Conservation (phyloP, 2,329 filamentous ascomycete genomes). For the Hypoxylon rubiginosum region DNA sequence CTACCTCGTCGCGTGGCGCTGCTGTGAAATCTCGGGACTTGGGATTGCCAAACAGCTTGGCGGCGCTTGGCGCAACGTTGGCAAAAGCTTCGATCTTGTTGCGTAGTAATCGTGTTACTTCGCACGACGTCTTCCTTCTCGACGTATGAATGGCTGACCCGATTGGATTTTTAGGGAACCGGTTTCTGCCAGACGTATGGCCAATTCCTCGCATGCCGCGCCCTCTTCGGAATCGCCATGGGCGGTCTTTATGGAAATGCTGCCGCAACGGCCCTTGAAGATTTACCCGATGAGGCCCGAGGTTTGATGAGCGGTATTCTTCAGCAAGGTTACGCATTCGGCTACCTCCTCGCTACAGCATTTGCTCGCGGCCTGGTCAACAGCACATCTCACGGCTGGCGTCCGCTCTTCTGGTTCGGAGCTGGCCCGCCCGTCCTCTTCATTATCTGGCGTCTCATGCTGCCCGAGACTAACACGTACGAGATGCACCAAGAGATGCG, state of each 20-base stretch:
- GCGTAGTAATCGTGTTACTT: slow-evolving; percentile 6
- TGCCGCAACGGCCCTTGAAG: slow-evolving; percentile 82
- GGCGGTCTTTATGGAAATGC: slow-evolving; percentile 85
- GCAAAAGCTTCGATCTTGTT: slow-evolving; percentile 47
- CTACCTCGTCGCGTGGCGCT: slow-evolving; percentile 35
- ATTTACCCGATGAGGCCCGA: slow-evolving; percentile 75
- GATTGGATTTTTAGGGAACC: slow-evolving; percentile 61
- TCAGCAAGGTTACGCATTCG: slow-evolving; percentile 78
- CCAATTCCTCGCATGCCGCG: slow-evolving; percentile 80
- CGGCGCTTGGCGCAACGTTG: slow-evolving; percentile 50
- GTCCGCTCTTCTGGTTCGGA: slow-evolving; percentile 91
- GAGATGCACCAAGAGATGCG: slow-evolving; percentile 75
- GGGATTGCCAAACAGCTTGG: slow-evolving; percentile 42
- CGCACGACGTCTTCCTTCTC: background rate
- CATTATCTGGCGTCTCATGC: slow-evolving; percentile 80
- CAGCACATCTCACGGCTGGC: slow-evolving; percentile 84
- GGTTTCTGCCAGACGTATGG: slow-evolving; percentile 77
- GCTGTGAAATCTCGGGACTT: slow-evolving; percentile 14
- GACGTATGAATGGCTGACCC: slow-evolving; percentile 19
- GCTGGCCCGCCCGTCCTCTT: slow-evolving; percentile 84
- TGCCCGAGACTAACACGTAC: slow-evolving; percentile 85
- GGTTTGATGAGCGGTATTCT: slow-evolving; percentile 82
- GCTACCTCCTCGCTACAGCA: slow-evolving; percentile 73
- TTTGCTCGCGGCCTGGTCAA: slow-evolving; percentile 77
- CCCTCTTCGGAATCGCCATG: slow-evolving; percentile 85